Evolutionary conservation across 176 grass and related monocot species (phyloP).

Genomic region (Oryza nivara): DNA sequence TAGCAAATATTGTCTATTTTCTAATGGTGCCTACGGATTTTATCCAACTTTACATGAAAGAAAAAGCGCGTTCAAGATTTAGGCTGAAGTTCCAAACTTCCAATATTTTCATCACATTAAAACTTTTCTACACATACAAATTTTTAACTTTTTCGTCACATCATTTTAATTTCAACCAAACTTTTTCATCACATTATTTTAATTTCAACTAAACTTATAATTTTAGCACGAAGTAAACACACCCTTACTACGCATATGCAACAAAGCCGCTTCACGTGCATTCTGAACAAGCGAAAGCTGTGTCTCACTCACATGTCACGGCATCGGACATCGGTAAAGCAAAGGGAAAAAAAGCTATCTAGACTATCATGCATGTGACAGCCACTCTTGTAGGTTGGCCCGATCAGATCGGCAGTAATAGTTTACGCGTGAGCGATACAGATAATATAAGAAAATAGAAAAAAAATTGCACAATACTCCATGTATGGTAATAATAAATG

Average conservation of each 20-base stretch:
- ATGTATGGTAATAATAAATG: conserved; percentile 36
- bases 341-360: neutral
- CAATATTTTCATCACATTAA: no score
- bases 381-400: neutral
- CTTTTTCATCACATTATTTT: no score
- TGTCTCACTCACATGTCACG: neutral
- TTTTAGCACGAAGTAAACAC: no score
- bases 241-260: neutral
- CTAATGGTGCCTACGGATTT: no score
- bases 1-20: no score
- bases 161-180: no score
- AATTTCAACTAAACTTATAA: no score
- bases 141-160: no score
- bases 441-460: neutral
- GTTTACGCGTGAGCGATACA: neutral
- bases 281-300: neutral
- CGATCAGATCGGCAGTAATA: no score
- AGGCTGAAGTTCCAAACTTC: no score
- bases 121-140: no score
- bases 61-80: neutral
- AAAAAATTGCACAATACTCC: neutral
- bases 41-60: no score
- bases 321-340: neutral
- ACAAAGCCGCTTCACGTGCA: neutral
- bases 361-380: neutral